Evolutionary conservation across 805 yeast species (phyloP), one percentile per base, ranked within the genome.

Genomic region (Candida jianshihensis): DNA sequence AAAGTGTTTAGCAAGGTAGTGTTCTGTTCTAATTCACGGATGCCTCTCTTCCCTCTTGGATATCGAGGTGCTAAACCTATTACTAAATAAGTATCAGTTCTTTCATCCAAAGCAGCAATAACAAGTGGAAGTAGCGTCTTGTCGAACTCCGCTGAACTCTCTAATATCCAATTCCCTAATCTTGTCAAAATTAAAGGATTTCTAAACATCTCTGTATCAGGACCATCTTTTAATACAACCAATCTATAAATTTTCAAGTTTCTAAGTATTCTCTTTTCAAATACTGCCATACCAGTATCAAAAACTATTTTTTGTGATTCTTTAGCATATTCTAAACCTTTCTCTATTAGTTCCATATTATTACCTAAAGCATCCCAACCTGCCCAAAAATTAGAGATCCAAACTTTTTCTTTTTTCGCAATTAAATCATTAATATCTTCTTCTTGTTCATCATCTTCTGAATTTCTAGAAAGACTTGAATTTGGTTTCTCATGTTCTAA

Each of bases 141-240:
- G 20, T 68, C 65, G 43, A 83, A 89, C 53, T 88, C 96, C 4
- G 94, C 81, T 48, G 90, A 81, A 41, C 87, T 81, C 54, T 94
- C 97, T 31, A 87, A 63, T 4, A 92, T 67, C 98, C 98, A 94
- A 40, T 78, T 73, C 0, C 97, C 97, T 19, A 92, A 64, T 47
- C 95, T 75, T 27, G 86, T 65, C 31, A 94, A 60, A 31, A 94
- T 85, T 40, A 92, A 61, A 4, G 98, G 98, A 57, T 92, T 94
- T 47, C 73, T 73, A 59, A 87, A 90, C 35, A 85, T 61, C 20
- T 69, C 73, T 19, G 86, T 64, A 49, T 86, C 92, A 5, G 94
- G 92, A 1, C 88, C 95, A 53, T 89, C 97, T 43, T 81, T 85
- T 29, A 94, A 59, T 9, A 92, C 95, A 31, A 94, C 94, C 33